phyloP scores from a whole-genome alignment of 2,329 filamentous ascomycete genomes.

The Myrmaecium sp. region DNA sequence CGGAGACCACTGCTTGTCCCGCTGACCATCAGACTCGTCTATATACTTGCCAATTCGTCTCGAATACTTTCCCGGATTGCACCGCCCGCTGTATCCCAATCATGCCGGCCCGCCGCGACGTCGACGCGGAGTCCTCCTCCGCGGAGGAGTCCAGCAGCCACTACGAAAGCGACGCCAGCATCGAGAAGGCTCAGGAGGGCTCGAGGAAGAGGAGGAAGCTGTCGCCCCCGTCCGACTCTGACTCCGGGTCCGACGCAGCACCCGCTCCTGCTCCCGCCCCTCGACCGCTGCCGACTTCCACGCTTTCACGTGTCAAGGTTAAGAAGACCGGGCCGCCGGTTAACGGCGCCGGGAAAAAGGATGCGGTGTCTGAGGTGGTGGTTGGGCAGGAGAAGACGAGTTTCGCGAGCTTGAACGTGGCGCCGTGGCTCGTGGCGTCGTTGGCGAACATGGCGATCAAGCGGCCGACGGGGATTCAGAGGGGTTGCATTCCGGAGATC shows the following conservation, averaged over 20 bases:
- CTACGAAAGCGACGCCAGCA: no score
- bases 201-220: conserved; percentile 21
- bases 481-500: conserved; percentile 82
- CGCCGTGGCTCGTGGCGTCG: conserved; percentile 77
- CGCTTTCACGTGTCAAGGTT: conserved; percentile 19
- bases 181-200: conserved; percentile 12
- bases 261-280: conserved; percentile 2
- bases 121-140: no score
- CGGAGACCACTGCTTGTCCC: no score
- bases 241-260: conserved; percentile 7
- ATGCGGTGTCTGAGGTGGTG: conserved; percentile 3
- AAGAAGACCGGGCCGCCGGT: conserved; percentile 8
- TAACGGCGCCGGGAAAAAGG: conserved; percentile 3
- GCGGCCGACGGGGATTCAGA: conserved; percentile 82
- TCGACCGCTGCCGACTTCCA: conserved; percentile 6
- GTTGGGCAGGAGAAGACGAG: conserved; percentile 31
- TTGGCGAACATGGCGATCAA: conserved; percentile 65
- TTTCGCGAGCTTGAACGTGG: conserved; percentile 57
- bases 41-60: no score
- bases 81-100: no score
- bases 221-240: conserved; percentile 8
- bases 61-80: no score
- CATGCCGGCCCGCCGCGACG: no score
- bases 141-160: no score
- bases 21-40: no score